Evolutionary conservation across 2,329 filamentous ascomycete species (phyloP).

Genomic region (Fusarium pseudoanthophilum): DNA sequence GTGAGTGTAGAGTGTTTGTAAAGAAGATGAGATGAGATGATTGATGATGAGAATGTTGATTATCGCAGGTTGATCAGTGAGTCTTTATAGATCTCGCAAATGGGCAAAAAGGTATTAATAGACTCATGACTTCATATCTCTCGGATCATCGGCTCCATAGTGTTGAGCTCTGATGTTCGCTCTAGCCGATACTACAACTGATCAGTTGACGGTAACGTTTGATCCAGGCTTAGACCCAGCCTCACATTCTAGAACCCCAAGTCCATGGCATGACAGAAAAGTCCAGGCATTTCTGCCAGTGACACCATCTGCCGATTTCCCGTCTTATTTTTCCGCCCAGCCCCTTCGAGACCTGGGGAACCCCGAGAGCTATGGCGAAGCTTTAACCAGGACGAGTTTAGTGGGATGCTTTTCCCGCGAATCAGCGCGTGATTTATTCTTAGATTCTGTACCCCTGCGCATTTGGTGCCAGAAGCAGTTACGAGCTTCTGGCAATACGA

Average conservation of each 20-base stretch:
- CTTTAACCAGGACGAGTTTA: neutral
- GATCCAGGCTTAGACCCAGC: neutral
- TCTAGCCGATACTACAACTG: constrained; percentile 1
- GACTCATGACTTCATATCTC: constrained; percentile 10
- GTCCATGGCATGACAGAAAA: neutral
- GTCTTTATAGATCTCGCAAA: constrained; percentile 19
- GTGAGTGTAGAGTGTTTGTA: constrained; percentile 3
- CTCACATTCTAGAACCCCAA: neutral
- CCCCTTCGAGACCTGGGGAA: constrained; percentile 6
- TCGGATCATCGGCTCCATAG: neutral
- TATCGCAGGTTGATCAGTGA: neutral
- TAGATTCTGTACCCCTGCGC: neutral
- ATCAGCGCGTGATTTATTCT: constrained; percentile 1
- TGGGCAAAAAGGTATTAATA: constrained; percentile 14
- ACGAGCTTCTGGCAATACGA: constrained; percentile 19
- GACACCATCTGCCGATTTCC: neutral
- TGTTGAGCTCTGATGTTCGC: constrained; percentile 4
- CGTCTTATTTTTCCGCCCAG: neutral
- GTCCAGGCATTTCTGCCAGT: neutral
- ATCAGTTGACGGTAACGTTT: neutral
- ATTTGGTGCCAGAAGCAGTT: neutral
- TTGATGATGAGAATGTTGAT: constrained; percentile 16
- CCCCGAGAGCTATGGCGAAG: neutral
- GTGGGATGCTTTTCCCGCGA: rapidly evolving
- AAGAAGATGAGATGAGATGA: constrained; percentile 21